Base-by-base conservation (phyloP, 78 protist genomes). In the Bigelowiella natans region DNA sequence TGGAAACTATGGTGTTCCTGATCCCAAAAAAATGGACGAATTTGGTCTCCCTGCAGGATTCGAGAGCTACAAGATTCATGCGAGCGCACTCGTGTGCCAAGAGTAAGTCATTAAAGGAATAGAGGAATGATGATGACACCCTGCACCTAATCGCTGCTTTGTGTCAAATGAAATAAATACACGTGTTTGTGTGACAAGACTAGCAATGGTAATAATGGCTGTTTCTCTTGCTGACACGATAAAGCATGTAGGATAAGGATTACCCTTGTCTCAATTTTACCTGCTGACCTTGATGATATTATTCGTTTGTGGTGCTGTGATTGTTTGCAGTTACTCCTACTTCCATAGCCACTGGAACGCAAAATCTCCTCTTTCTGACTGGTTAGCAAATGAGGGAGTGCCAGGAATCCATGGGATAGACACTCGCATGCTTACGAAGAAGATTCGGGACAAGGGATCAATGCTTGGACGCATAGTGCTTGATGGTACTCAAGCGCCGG, bases 1-100 rank as follows among this genome's bases (percentile, higher is more conserved):
- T 2, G 92, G 99, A 36, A 97, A 96, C 96, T 96, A 96, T 86
- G 99, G 99, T 38, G 97, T 97, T 1, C 98, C 98, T 39, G 98
- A 98, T 40, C 1, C 86, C 38, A 92, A 91, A 28, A 93, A 85
- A 38, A 73, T 84, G 38, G 94, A 90, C 39, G 89, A 89, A 28
- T 2, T 40, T 39, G 96, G 96, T 11, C 90, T 97, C 36, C 94
- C 96, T 34, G 2, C 38, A 30, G 63, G 88, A 90, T 93, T 96
- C 37, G 99, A 97, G 90, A 94, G 97, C 1, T 83, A 88, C 28
- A 34, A 88, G 63, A 88, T 34, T 31, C 51, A 26, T 28, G 51
- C 89, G 38, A 88, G 63, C 82, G n/a, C 38, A 36, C 18, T 34
- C 39, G n/a, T 2, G 1, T 96, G 94, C 40, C 31, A 90, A n/a